A percentile compares a stretch with the other conserved stretches of the same genome.
Evolutionary conservation across 495 filamentous ascomycete genomes (phyloP).

Genomic region (Penicillium malachiteum): DNA sequence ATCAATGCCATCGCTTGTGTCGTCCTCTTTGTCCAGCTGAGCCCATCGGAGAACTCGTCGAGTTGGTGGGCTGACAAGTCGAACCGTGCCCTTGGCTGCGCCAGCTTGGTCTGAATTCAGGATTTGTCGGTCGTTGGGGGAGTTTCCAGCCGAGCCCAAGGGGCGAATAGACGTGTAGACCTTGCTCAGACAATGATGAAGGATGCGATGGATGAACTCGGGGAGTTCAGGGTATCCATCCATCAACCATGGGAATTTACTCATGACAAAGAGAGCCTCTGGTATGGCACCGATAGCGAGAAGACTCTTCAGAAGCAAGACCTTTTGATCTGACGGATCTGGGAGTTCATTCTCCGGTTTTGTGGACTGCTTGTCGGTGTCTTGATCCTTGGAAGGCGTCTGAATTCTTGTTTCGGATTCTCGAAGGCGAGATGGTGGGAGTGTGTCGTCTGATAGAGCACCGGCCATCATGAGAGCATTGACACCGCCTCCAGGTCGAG

Average conservation of each 20-base stretch:
- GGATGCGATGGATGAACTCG: conserved; percentile 77
- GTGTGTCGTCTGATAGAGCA: conserved; percentile 79
- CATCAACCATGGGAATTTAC: conserved; percentile 86
- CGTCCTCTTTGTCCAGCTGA: conserved; percentile 72
- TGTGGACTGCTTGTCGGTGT: conserved; percentile 47
- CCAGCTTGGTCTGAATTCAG: conserved; percentile 61
- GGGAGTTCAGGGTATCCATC: conserved; percentile 77
- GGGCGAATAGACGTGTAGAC: conserved; percentile 59
- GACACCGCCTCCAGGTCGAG: conserved; percentile 59
- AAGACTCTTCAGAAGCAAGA: conserved; percentile 76
- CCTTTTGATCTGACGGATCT: conserved; percentile 87
- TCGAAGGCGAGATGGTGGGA: conserved; percentile 49
- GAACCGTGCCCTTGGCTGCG: conserved; percentile 64
- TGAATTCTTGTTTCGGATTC: conserved; percentile 43
- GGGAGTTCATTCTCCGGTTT: conserved; percentile 62
- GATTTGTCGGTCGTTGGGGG: conserved; percentile 49
- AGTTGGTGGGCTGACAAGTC: conserved; percentile 50
- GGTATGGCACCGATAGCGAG: conserved; percentile 90
- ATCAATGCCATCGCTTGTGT: conserved; percentile 66
- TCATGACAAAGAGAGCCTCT: conserved; percentile 89
- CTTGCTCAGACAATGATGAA: conserved; percentile 73
- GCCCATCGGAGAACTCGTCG: conserved; percentile 74
- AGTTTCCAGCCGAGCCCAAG: conserved; percentile 32
- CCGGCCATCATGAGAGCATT: conserved; percentile 93
- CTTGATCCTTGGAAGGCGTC: conserved; percentile 51